A percentile compares a stretch with the other conserved stretches of the same genome.
Conservation (phyloP, 495 filamentous ascomycete genomes). For the Penicillium herquei region DNA sequence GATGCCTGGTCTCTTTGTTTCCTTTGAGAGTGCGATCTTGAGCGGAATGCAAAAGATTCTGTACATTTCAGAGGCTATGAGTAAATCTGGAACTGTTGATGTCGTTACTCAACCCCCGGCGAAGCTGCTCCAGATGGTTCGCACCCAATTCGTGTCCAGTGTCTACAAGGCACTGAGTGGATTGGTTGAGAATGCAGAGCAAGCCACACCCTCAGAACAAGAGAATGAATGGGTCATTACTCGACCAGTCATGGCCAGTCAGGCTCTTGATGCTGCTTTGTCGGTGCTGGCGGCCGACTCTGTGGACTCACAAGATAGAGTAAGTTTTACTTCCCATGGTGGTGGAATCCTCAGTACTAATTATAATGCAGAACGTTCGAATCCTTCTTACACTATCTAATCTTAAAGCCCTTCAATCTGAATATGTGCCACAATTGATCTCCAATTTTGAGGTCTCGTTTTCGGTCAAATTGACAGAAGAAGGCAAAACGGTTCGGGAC, state of each 20-base stretch:
- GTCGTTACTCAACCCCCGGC: conserved; percentile 79
- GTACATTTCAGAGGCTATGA: conserved; percentile 81
- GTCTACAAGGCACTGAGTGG: conserved; percentile 90
- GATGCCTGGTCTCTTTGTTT: conserved; percentile 79
- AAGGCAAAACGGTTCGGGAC: conserved; percentile 83
- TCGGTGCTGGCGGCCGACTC: conserved; percentile 48
- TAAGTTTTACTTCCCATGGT: conserved; percentile 41
- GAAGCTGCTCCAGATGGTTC: conserved; percentile 82
- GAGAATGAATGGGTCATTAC: conserved; percentile 53
- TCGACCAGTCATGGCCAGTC: conserved; percentile 25
- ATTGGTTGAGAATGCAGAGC: conserved; percentile 93
- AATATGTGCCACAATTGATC: conserved; percentile 78
- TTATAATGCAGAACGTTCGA: conserved; percentile 66
- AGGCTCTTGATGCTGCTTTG: conserved; percentile 29
- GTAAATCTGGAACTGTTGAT: conserved; percentile 62
- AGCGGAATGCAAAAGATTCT: conserved; percentile 88
- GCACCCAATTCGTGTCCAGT: conserved; percentile 82
- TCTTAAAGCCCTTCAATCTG: conserved; percentile 71
- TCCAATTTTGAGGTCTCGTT: conserved; percentile 86
- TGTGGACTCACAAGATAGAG: conserved; percentile 66
- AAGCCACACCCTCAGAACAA: conserved; percentile 55
- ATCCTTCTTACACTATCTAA: conserved; percentile 92
- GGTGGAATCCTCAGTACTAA: not conserved
- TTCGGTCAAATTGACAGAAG: conserved; percentile 85
- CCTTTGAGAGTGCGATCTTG: conserved; percentile 76